Evolutionary conservation across 139 green algal genomes (phyloP).

Genomic region (Chlorella sp.): DNA sequence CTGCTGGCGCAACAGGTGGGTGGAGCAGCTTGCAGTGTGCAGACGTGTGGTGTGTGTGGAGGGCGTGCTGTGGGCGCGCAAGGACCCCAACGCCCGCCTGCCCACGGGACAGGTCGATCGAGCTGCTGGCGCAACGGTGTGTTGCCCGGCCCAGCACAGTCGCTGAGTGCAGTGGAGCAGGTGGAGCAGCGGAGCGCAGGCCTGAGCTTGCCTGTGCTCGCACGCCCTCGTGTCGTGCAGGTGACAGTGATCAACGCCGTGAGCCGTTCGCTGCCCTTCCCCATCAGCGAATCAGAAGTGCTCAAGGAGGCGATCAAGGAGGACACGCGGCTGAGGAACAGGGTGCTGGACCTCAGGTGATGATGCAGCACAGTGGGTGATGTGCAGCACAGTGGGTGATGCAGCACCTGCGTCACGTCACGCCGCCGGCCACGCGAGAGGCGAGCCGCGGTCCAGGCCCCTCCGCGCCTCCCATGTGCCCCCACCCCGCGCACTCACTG

Average conservation of each 20-base stretch:
- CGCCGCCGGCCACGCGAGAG: no score
- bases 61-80: slow-evolving; percentile 64
- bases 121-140: slow-evolving; percentile 45
- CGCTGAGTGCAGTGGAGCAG: not conserved
- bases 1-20: slow-evolving; percentile 26
- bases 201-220: no score
- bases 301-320: slow-evolving; percentile 55
- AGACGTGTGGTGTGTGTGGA: slow-evolving; percentile 80
- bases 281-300: slow-evolving; percentile 60
- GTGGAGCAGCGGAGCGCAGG: not conserved
- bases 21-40: no score
- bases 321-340: slow-evolving; percentile 78
- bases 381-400: no score
- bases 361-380: no score
- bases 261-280: slow-evolving; percentile 76
- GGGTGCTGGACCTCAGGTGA: slow-evolving; percentile 92
- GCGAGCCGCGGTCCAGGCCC: no score
- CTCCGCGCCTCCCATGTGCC: no score
- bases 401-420: no score
- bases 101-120: slow-evolving; percentile 79
- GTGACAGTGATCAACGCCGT: slow-evolving; percentile 85
- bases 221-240: not conserved
- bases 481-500: no score
- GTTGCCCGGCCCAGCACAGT: no score
- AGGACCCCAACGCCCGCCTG: slow-evolving; percentile 81